A percentile compares a stretch with the other conserved stretches of the same genome.
Conservation (phyloP, 139 green algal species). For the Dunaliella primolecta region DNA sequence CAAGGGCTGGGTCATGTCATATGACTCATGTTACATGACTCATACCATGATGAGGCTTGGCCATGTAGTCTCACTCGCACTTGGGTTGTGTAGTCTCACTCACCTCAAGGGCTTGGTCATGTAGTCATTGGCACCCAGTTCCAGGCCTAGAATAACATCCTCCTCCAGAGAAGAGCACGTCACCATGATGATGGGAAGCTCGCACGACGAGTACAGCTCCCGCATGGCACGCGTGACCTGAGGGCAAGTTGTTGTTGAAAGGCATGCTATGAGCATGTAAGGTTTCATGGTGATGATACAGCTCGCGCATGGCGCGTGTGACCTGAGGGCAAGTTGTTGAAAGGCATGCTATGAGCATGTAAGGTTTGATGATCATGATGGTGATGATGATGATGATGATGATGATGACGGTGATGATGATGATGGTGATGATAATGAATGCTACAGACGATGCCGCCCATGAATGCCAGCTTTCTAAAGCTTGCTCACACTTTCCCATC, state of each 20-base stretch:
- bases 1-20: too few species aligned
- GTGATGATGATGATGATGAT: too few species aligned
- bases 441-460: too few species aligned
- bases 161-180: constrained; percentile 29
- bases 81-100: too few species aligned
- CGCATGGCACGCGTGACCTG: constrained; percentile 33
- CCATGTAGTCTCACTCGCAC: too few species aligned
- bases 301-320: constrained; percentile 20
- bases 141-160: constrained; percentile 38
- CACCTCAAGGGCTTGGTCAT: constrained; percentile 36
- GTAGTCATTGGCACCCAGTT: constrained; percentile 45
- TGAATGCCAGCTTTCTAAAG: too few species aligned
- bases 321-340: constrained; percentile 15
- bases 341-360: neutral
- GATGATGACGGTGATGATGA: too few species aligned
- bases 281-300: constrained; percentile 41
- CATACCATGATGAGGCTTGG: too few species aligned
- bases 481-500: too few species aligned
- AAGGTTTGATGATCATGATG: too few species aligned
- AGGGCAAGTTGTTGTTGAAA: neutral
- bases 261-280: neutral
- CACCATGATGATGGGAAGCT: constrained; percentile 51
- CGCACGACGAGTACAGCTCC: constrained; percentile 12
- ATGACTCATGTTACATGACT: too few species aligned
- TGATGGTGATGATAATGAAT: too few species aligned